Conservation (phyloP, 352 stramenopile species). For the Phytophthora capsici region DNA sequence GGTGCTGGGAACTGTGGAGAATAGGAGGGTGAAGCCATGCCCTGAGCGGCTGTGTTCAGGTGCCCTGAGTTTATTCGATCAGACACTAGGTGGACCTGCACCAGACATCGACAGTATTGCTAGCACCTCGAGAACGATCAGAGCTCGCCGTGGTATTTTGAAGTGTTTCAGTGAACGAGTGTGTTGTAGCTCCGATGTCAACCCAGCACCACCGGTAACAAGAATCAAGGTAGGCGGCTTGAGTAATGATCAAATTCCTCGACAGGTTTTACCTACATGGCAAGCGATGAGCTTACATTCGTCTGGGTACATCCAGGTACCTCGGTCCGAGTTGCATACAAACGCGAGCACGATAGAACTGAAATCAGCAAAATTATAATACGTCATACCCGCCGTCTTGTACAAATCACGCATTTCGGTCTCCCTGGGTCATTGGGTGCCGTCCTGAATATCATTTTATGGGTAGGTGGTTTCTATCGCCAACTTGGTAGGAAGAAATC, state of each 20-base stretch:
- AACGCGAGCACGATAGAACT: conserved; percentile 1
- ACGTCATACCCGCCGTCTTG: background rate
- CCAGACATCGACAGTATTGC: background rate
- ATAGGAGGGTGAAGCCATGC: conserved; percentile 4
- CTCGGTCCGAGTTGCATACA: background rate
- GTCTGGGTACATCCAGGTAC: conserved; percentile 1
- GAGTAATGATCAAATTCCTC: background rate
- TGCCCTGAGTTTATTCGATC: conserved; percentile 23
- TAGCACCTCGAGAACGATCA: background rate
- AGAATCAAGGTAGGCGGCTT: conserved; percentile 3
- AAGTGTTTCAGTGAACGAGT: background rate
- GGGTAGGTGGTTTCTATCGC: conserved; percentile 6
- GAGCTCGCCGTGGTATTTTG: background rate
- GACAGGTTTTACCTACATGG: conserved; percentile 1
- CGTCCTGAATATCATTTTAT: background rate
- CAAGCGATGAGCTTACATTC: background rate
- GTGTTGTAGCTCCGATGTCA: background rate
- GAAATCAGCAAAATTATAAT: conserved; percentile 1
- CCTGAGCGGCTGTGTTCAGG: conserved; percentile 9
- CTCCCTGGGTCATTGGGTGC: background rate
- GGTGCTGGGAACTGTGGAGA: conserved; percentile 12
- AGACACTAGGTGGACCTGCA: conserved; percentile 8
- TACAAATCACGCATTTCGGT: background rate
- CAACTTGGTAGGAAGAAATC: conserved; percentile 14
- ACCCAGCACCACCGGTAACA: conserved; percentile 1